phyloP scores from a whole-genome alignment of 2,329 filamentous ascomycete genomes.

The Westerdykella sp. region DNA sequence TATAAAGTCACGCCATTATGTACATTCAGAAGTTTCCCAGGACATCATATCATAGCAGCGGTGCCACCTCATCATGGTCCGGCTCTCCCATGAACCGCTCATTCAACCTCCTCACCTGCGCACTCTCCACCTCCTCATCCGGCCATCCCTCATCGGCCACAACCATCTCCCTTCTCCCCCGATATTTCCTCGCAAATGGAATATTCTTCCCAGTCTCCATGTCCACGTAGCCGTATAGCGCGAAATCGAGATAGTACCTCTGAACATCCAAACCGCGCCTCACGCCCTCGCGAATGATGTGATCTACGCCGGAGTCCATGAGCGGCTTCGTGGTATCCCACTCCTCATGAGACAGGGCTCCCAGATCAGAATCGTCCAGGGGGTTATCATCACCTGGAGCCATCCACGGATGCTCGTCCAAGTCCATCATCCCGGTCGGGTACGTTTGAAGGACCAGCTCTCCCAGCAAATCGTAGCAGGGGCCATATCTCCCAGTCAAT shows the following conservation, averaged over 20 bases:
- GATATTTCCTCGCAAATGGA: constrained; percentile 43
- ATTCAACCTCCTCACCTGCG: constrained; percentile 3
- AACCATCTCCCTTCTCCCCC: constrained; percentile 44
- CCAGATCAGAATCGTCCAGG: constrained; percentile 27
- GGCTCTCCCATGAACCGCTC: not conserved
- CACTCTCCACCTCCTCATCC: constrained; percentile 2
- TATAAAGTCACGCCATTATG: too few species aligned
- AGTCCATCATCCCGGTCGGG: not conserved
- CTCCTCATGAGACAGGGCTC: constrained; percentile 29
- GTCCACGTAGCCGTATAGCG: constrained; percentile 58
- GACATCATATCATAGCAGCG: too few species aligned
- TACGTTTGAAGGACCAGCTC: constrained; percentile 19
- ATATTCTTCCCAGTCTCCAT: constrained; percentile 45
- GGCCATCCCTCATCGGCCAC: constrained; percentile 7
- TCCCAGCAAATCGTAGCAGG: constrained; percentile 23
- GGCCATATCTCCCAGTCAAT: constrained; percentile 50
- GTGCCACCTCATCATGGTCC: too few species aligned
- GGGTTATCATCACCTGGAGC: constrained; percentile 19
- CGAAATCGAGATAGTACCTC: constrained; percentile 50
- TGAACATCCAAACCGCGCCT: constrained; percentile 51
- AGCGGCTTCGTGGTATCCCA: constrained; percentile 55
- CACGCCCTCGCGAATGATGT: constrained; percentile 47
- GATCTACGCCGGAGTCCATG: constrained; percentile 34
- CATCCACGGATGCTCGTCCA: constrained; percentile 13
- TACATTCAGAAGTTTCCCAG: too few species aligned